phyloP scores from a whole-genome alignment of 2,329 filamentous ascomycete genomes.

The Ophiostoma quercus region DNA sequence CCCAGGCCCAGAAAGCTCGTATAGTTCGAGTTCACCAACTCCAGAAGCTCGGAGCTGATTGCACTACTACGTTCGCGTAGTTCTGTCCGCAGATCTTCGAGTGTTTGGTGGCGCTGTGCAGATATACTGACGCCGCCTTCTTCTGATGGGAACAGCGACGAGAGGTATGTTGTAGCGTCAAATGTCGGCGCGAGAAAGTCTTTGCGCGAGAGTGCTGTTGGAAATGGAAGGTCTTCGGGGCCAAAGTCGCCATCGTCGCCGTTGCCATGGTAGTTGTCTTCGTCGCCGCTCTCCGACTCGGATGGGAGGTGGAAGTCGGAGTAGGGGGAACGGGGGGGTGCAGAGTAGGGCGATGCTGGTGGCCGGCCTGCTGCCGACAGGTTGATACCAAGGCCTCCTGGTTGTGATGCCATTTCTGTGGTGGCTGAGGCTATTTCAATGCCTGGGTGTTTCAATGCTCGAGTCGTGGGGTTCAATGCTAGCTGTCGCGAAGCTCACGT shows the following conservation, averaged over 20 bases:
- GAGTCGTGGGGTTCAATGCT: background rate
- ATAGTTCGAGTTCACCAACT: conserved; percentile 94
- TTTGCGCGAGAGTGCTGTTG: conserved; percentile 70
- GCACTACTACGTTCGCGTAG: conserved; percentile 73
- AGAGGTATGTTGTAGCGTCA: conserved; percentile 75
- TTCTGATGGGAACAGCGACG: conserved; percentile 33
- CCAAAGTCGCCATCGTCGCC: conserved; percentile 54
- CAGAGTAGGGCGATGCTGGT: conserved; percentile 30
- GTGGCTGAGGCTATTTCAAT: background rate
- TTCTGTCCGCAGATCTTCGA: conserved; percentile 86
- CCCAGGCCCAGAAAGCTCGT: conserved; percentile 83
- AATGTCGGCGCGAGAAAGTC: conserved; percentile 79
- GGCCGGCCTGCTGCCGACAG: conserved; percentile 16
- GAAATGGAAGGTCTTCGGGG: conserved; percentile 66
- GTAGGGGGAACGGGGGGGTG: conserved; percentile 33
- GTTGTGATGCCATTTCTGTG: conserved; percentile 17
- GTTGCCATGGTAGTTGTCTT: conserved; percentile 21
- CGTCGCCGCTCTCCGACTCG: conserved; percentile 33
- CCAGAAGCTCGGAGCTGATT: conserved; percentile 80
- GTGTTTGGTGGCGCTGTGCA: conserved; percentile 84
- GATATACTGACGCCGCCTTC: conserved; percentile 37
- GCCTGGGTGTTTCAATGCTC: background rate
- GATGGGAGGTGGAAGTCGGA: conserved; percentile 42
- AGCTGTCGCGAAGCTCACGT: background rate
- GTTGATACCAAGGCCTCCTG: conserved; percentile 4